Evolutionary conservation across 1,139 yeast genomes (phyloP).

Genomic region (Geotrichum reessii): DNA sequence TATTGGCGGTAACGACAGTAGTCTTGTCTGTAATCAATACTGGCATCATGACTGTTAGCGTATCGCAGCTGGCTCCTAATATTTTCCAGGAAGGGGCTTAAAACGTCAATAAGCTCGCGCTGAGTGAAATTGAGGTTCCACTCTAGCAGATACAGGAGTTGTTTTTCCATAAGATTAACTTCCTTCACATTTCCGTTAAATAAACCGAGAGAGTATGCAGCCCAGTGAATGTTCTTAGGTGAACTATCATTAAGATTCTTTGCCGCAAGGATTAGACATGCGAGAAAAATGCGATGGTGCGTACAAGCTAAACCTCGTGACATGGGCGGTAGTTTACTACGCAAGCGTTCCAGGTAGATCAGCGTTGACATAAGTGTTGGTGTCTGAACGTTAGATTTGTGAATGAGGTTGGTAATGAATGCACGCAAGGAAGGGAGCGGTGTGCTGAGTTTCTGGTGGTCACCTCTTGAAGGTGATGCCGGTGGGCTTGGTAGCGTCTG

Average conservation of each 20-base stretch:
- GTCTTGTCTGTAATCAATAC: background rate
- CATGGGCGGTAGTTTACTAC: conserved; percentile 74
- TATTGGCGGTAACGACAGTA: background rate
- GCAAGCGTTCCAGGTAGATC: conserved; percentile 71
- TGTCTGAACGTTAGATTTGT: conserved; percentile 85
- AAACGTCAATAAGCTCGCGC: conserved; percentile 59
- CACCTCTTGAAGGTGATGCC: conserved; percentile 1
- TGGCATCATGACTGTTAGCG: background rate
- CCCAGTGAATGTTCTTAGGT: conserved; percentile 95
- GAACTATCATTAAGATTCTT: conserved; percentile 88
- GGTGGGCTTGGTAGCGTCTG: conserved; percentile 7
- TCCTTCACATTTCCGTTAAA: conserved; percentile 55
- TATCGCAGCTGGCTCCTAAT: conserved; percentile 44
- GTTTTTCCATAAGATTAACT: conserved; percentile 88
- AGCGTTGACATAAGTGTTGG: conserved; percentile 91
- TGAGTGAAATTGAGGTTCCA: conserved; percentile 75
- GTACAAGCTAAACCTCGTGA: conserved; percentile 93
- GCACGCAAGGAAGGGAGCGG: conserved; percentile 42
- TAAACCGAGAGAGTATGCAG: conserved; percentile 80
- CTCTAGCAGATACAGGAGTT: conserved; percentile 69
- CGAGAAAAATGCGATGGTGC: conserved; percentile 84
- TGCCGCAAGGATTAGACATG: conserved; percentile 82
- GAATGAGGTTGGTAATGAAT: conserved; percentile 68
- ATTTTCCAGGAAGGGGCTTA: conserved; percentile 70
- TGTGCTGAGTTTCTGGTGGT: background rate